phyloP scores from a whole-genome alignment of 1,284 basidiomycete genomes.

The Tilletia caries region DNA sequence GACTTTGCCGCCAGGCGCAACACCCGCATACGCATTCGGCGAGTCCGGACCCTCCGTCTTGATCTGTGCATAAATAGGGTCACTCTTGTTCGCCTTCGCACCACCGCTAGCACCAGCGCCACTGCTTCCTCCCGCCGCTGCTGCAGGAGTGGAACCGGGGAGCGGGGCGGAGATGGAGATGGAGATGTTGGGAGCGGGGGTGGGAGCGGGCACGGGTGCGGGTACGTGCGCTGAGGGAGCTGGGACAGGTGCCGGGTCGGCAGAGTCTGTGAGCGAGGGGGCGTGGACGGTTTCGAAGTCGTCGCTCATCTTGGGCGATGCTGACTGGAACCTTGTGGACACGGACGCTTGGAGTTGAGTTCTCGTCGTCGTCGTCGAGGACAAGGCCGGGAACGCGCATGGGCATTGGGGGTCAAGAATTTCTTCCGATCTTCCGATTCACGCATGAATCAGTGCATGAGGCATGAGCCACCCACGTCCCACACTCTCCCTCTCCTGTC shows the following conservation, averaged over 20 bases:
- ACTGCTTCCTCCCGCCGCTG: too few species aligned
- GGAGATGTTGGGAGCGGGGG: background rate
- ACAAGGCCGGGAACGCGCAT: too few species aligned
- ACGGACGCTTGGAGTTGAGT: too few species aligned
- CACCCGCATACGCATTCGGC: constrained; percentile 8
- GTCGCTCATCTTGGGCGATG: constrained; percentile 17
- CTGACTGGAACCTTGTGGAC: too few species aligned
- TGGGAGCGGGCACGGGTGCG: constrained; percentile 7
- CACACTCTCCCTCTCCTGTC: too few species aligned
- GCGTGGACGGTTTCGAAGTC: constrained; percentile 18
- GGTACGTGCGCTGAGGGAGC: constrained; percentile 10
- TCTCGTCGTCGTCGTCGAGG: too few species aligned
- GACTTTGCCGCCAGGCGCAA: constrained; percentile 51
- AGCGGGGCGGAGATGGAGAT: background rate
- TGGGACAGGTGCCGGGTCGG: constrained; percentile 9
- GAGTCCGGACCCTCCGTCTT: constrained; percentile 12
- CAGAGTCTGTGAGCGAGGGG: background rate
- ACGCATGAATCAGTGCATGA: too few species aligned
- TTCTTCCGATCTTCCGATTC: too few species aligned
- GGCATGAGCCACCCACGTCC: too few species aligned
- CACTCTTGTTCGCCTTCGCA: constrained; percentile 1
- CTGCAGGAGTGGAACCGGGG: background rate
- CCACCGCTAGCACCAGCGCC: background rate
- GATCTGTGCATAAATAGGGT: constrained; percentile 9
- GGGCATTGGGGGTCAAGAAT: too few species aligned